These are phyloP conservation scores for Penicillium rolfsii DNA, from an alignment of 2,329 filamentous ascomycete species.

Conservation along the genomic window DNA sequence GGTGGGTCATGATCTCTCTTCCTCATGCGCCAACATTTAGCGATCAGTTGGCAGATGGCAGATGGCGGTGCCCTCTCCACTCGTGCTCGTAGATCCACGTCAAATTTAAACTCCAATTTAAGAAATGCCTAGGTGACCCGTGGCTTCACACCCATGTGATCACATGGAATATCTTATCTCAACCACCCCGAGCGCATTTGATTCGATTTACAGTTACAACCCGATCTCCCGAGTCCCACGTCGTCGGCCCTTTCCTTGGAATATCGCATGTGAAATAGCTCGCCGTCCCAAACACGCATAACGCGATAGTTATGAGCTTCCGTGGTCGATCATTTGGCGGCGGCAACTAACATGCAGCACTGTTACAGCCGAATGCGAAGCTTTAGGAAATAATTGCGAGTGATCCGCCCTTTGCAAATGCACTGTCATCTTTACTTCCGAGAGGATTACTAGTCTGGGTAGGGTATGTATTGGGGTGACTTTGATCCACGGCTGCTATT, in stretches of 20 bases:
- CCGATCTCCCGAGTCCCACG: neutral
- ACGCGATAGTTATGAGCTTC: conserved; percentile 15
- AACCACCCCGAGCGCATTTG: conserved; percentile 7
- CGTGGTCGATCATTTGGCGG: conserved; percentile 6
- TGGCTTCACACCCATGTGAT: conserved; percentile 23
- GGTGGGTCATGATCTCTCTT: neutral
- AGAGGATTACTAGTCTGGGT: neutral
- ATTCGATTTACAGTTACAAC: neutral
- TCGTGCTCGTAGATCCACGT: conserved; percentile 14
- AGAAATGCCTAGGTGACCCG: conserved; percentile 7
- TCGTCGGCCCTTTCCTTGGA: neutral
- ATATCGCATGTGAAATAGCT: conserved; percentile 15
- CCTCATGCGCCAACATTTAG: conserved; percentile 4
- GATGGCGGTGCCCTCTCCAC: neutral
- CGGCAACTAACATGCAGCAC: neutral
- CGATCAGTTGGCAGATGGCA: neutral
- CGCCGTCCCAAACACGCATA: neutral
- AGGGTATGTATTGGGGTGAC: neutral
- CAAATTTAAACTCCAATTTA: conserved; percentile 13
- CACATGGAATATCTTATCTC: conserved; percentile 18
- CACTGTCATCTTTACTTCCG: neutral
- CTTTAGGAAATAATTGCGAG: conserved; percentile 9
- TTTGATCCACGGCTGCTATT: neutral
- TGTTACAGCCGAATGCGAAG: conserved; percentile 10
- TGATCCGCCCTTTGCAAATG: conserved; percentile 8